A percentile compares a stretch with the other conserved stretches of the same genome.
Conservation (phyloP, 306 rosid genomes). For the Datisca glomerata region DNA sequence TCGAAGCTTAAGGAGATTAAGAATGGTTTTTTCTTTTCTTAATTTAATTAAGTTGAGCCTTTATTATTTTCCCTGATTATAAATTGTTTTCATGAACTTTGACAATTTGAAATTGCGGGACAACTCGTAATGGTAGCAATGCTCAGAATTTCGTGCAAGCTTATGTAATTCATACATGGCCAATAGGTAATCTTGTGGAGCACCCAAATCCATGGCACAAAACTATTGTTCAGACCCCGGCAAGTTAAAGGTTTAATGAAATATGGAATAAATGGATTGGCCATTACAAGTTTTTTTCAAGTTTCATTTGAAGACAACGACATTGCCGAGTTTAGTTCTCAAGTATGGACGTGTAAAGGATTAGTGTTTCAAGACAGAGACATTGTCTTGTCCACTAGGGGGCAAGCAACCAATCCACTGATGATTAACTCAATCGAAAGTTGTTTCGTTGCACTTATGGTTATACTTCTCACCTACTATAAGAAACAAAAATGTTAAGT, state of each 20-base stretch:
- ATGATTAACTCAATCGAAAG: not conserved
- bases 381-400: too few relatives aligned
- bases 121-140: conserved; percentile 88
- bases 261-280: too few relatives aligned
- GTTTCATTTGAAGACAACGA: too few relatives aligned
- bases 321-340: too few relatives aligned
- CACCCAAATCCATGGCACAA: conserved; percentile 94
- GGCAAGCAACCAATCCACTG: too few relatives aligned
- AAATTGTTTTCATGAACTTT: conserved; percentile 4
- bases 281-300: too few relatives aligned
- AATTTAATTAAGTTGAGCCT: too few relatives aligned
- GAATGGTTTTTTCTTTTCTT: conserved; percentile 3
- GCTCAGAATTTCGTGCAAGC: conserved; percentile 89
- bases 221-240: conserved; percentile 66
- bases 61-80: not conserved
- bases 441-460: not conserved
- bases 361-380: too few relatives aligned
- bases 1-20: conserved; percentile 25
- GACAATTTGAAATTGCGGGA: too few relatives aligned
- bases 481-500: too few relatives aligned
- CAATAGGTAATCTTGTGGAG: conserved; percentile 80
- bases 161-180: conserved; percentile 76
- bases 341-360: too few relatives aligned
- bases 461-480: too few relatives aligned
- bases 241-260: conserved; percentile 35